Evolutionary conservation across 495 filamentous ascomycete genomes (phyloP), one percentile per base, ranked within the genome.

Genomic region (Saxophila tyrrhenica): DNA sequence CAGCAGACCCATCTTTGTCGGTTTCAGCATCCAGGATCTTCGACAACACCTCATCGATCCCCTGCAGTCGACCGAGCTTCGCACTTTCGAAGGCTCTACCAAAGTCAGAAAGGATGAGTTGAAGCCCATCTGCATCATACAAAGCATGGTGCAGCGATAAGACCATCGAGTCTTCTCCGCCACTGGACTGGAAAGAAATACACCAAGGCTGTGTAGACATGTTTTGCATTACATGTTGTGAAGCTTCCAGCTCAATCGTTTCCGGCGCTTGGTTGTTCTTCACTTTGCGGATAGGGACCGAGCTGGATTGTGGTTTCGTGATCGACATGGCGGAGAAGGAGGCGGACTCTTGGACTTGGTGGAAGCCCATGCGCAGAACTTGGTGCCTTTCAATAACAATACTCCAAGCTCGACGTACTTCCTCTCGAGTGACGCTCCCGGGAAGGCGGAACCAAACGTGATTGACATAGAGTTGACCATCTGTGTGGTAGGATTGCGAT

Each of bases 81-180:
- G 59, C 44, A 15, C 64, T 67, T 32, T 63, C 57, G 51, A 75
- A 74, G 20, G 63, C 65, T 50, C 58, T 59, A 3, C 63, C 58
- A 24, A 90, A 65, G 55, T 84, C 79, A 1, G 70, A 59, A 2
- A 89, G 70, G 2, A 90, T 72, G 1, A 68, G 47, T 16, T 75
- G 70, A 3, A 94, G 67, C 16, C 85, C 83, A 32, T 78, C 72
- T 0, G 85, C 88, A 69, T 94, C 87, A 58, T 89, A 92, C 0
- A 94, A 68, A 2, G 85, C 84, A 67, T 94, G 87, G 50, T 88
- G 80, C 3, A 76, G 73, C 15, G 72, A 78, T 42, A 85, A 71
- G 39, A 74, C 63, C 11, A 84, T 54, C 0, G 63, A 13, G 15
- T 22, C 56, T 65, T 72, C 9, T 76, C 17, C 20, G 7, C 20